Conservation (phyloP, 2,329 filamentous ascomycete genomes). For the Fusarium hostae region DNA sequence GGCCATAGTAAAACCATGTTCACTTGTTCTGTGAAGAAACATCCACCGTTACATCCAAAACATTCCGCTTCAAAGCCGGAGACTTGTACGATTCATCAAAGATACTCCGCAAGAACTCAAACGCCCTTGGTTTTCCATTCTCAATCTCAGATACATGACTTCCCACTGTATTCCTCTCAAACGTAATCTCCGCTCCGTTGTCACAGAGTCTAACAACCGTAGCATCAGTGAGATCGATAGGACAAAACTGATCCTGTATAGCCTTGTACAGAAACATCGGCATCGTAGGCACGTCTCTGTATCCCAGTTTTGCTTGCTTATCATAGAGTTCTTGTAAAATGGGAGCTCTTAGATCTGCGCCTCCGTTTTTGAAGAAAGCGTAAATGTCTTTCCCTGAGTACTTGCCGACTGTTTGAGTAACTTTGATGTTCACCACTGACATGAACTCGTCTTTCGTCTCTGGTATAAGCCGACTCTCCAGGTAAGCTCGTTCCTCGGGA, state of each 20-base stretch:
- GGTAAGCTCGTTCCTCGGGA: slow-evolving; percentile 19
- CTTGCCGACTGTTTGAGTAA: slow-evolving; percentile 27
- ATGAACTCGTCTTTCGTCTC: slow-evolving; percentile 29
- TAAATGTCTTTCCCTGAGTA: slow-evolving; percentile 43
- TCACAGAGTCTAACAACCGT: slow-evolving; percentile 55
- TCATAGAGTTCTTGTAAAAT: slow-evolving; percentile 41
- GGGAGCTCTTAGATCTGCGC: slow-evolving; percentile 39
- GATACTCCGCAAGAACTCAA: slow-evolving; percentile 22
- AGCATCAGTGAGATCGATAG: slow-evolving; percentile 55
- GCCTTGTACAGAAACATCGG: slow-evolving; percentile 64
- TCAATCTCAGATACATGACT: slow-evolving; percentile 50
- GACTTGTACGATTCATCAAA: slow-evolving; percentile 33
- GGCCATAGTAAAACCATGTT: no score
- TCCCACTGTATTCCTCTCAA: slow-evolving; percentile 57
- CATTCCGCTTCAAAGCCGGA: neutral
- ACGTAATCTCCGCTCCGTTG: slow-evolving; percentile 54
- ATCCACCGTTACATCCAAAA: neutral
- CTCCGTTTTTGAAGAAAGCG: slow-evolving; percentile 45
- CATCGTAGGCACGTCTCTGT: slow-evolving; percentile 56
- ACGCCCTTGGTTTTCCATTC: slow-evolving; percentile 27
- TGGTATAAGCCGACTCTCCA: slow-evolving; percentile 11
- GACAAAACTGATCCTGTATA: slow-evolving; percentile 57
- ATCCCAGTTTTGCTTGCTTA: slow-evolving; percentile 45
- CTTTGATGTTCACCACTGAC: neutral
- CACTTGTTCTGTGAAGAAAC: neutral